Evolutionary conservation across 75 land plant species (phyloP), one percentile per base, ranked within the genome.

Genomic region (Selaginella moellendorffii): DNA sequence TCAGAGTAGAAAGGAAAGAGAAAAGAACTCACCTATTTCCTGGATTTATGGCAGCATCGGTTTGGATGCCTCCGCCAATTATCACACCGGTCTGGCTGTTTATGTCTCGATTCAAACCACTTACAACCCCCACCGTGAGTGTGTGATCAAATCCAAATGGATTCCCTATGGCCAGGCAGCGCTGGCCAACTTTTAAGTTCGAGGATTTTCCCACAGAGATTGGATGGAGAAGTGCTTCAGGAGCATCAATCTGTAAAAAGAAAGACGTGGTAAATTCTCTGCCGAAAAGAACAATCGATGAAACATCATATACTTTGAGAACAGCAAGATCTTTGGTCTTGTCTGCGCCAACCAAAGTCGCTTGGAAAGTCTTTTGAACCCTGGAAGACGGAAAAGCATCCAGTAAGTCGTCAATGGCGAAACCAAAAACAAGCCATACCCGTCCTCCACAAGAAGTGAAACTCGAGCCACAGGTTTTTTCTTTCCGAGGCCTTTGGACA

Each of bases 61-160:
- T 91, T 70, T 91, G 97, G 70, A 91, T 83, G 19, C 97, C 97
- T 19, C 97, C 97, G 19, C 85, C 81, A 68, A 87, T 87, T 8
- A 83, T 81, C 54, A 83, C 86, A 30, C 97, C 97, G 24, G 93
- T 73, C 72, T 88, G 83, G 67, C 93, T 91, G 63, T 65, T 82
- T 61, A 91, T 91, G 51, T 91, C 97, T 31, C 97, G 79, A 72
- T 88, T 85, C 65, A 91, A 54, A 26, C 95, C 97, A 73, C 93
- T 91, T 14, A 91, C 80, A 26, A 91, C 89, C 10, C 97, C 97
- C 61, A 85, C 97, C 29, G 97, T 91, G 24, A 91, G 74, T 8
- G 97, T 91, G 69, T 91, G 97, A 68, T 91, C 93, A 78, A 91
- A 91, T 25, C 97, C 97, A 80, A 91, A 91, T 52, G 97, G 97